Base-by-base conservation (phyloP, 148 eudicot species). In the Amaranthus palmeri region DNA sequence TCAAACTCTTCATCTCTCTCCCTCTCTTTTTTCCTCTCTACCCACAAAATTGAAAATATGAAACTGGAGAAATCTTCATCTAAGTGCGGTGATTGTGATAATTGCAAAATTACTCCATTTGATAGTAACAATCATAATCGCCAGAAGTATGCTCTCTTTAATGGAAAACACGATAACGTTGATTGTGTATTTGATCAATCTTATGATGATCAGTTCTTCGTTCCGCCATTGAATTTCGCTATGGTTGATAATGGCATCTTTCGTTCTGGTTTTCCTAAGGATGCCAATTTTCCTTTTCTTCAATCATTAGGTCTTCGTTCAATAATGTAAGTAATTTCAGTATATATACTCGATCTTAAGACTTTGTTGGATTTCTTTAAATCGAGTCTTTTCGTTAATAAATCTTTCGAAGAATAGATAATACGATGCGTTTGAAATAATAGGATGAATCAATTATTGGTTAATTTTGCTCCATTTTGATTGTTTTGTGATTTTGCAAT, bases 241-340 rank as follows among this genome's bases (percentile, higher is more conserved):
- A 73, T 87, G 88, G 98, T 91, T 10, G 98, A 93, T 53, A 78
- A 87, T 65, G 97, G 96, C 78, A 81, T 93, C 53, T 93, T 83
- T 69, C 83, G 98, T 18, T 93, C 98, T 9, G 97, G 98, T 15
- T 93, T 91, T 60, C 98, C 98, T 0, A 91, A 91, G 64, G 57
- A 67, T 13, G 71, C 86, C 54, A 91, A 93, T 76, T 87, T 93
- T 80, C 15, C 88, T 60, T 89, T 89, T 67, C 79, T 93, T 4
- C 85, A 93, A 74, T 77, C 97, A 60, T 83, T 93, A n/a, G 88
- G 86, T 64, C 96, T 93, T 54, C 97, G 96, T 47, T 91, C 98
- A 8, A 88, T 93, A 74, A 68, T 93, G 98, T 93, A 67, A 76
- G 80, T 81, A 4, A n/a, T 36, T 9, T 25, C 36, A 25, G 36